A percentile compares a stretch with the other conserved stretches of the same genome.
phyloP scores from a whole-genome alignment of 2,329 filamentous ascomycete genomes.

The Nemania abortiva region DNA sequence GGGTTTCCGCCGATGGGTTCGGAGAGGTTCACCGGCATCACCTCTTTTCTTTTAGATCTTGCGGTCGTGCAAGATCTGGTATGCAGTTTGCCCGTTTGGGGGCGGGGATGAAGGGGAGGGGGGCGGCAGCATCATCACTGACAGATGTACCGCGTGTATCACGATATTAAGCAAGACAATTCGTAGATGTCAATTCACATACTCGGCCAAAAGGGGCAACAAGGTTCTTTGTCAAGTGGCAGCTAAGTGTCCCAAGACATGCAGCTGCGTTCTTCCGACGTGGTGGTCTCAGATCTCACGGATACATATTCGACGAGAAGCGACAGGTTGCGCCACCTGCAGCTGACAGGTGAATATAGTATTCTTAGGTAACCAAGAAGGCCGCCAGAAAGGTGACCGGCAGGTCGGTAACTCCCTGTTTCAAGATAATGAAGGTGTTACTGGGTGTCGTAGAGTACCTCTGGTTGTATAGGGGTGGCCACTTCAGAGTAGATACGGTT shows the following conservation, averaged over 20 bases:
- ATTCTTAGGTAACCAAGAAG: slow-evolving; percentile 6
- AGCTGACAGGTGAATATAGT: slow-evolving; percentile 31
- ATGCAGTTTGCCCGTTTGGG: slow-evolving; percentile 38
- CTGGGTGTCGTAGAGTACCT: not conserved
- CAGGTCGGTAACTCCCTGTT: slow-evolving; percentile 6
- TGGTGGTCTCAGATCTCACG: slow-evolving; percentile 46
- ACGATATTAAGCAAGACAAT: slow-evolving; percentile 20
- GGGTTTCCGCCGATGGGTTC: slow-evolving; percentile 28
- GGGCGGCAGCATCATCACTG: slow-evolving; percentile 12
- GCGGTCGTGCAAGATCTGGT: slow-evolving; percentile 36
- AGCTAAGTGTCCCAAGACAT: slow-evolving; percentile 46
- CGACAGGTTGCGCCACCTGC: slow-evolving; percentile 45
- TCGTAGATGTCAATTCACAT: slow-evolving; percentile 32
- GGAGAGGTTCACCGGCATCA: slow-evolving; percentile 33
- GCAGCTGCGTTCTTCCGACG: slow-evolving; percentile 50
- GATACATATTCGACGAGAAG: slow-evolving; percentile 40
- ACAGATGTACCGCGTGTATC: slow-evolving; percentile 21
- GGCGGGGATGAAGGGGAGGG: not conserved
- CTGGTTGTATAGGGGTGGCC: not conserved
- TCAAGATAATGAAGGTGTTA: not conserved
- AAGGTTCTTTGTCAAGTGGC: slow-evolving; percentile 42
- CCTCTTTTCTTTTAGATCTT: slow-evolving; percentile 25
- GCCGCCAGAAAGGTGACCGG: not conserved
- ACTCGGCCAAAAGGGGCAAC: slow-evolving; percentile 45
- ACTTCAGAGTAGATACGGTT: not conserved